phyloP scores from a whole-genome alignment of 768 basidiomycete species.

The Russula lepida region DNA sequence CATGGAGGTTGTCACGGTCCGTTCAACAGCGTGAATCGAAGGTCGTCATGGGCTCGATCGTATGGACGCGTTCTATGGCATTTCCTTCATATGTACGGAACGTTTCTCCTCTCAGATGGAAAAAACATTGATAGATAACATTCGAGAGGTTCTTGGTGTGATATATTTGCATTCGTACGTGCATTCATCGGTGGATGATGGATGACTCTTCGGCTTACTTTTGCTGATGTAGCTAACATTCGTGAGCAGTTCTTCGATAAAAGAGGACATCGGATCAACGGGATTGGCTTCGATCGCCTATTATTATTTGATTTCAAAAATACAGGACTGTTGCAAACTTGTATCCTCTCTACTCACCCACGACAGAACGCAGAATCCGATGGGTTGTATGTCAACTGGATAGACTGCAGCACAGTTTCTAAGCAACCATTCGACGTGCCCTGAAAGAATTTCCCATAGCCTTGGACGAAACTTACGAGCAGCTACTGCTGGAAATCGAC shows the following conservation, averaged over 20 bases:
- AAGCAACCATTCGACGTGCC: not conserved
- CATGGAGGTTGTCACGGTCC: not conserved
- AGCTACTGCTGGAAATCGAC: too few species aligned
- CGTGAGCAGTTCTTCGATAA: too few species aligned
- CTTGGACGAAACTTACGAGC: not conserved
- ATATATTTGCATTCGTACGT: not conserved
- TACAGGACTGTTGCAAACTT: too few species aligned
- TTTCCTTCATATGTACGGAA: not conserved
- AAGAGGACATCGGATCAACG: too few species aligned
- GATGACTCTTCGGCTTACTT: too few species aligned
- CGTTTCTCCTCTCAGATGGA: not conserved
- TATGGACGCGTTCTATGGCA: not conserved
- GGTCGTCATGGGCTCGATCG: not conserved
- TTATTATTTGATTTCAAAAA: too few species aligned
- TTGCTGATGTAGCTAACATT: too few species aligned
- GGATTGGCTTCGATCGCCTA: too few species aligned
- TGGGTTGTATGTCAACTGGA: not conserved
- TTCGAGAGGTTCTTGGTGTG: conserved; percentile 1
- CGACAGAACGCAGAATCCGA: not conserved
- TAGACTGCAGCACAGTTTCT: not conserved
- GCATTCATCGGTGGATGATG: too few species aligned
- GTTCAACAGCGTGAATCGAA: not conserved
- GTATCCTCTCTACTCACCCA: too few species aligned
- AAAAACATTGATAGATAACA: not conserved
- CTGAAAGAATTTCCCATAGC: not conserved